These are phyloP conservation scores for Musa acuminata DNA, from an alignment of 176 grass and related monocot species.

Conservation along the genomic window DNA sequence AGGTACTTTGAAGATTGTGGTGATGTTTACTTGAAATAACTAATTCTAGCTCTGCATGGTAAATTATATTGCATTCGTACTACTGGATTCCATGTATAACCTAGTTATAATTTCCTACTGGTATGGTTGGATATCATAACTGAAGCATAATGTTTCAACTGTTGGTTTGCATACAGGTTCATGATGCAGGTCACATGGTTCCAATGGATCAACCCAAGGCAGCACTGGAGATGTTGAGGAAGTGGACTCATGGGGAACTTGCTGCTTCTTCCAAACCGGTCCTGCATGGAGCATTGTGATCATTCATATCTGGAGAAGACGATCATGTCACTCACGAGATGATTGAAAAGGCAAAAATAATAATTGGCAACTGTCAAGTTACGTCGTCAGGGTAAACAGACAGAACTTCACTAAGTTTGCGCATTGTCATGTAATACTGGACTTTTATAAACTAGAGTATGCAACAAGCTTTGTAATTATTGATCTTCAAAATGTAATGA, in stretches of 20 bases:
- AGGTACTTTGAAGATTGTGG: constrained; percentile 27
- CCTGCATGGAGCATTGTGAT: no score
- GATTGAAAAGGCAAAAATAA: no score
- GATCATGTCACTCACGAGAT: no score
- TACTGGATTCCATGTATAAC: not conserved
- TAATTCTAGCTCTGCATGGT: no score
- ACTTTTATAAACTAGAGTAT: no score
- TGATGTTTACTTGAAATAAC: not conserved
- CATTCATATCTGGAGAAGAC: no score
- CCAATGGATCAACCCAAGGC: constrained; percentile 92
- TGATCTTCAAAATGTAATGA: no score
- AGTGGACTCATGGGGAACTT: constrained; percentile 58
- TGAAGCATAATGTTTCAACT: not conserved
- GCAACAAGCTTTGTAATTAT: no score
- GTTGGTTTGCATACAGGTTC: constrained; percentile 34
- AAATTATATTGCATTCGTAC: not conserved
- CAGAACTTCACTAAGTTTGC: no score
- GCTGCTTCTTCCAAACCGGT: not conserved
- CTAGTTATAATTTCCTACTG: not conserved
- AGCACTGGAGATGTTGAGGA: constrained; percentile 73
- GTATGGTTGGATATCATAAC: not conserved
- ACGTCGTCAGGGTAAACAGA: no score
- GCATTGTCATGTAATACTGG: no score
- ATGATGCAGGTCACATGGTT: constrained; percentile 93
- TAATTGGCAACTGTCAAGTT: no score